Evolutionary conservation across 2,329 filamentous ascomycete genomes (phyloP), one percentile per base, ranked within the genome.

Genomic region (Trichoderma aggressivum): DNA sequence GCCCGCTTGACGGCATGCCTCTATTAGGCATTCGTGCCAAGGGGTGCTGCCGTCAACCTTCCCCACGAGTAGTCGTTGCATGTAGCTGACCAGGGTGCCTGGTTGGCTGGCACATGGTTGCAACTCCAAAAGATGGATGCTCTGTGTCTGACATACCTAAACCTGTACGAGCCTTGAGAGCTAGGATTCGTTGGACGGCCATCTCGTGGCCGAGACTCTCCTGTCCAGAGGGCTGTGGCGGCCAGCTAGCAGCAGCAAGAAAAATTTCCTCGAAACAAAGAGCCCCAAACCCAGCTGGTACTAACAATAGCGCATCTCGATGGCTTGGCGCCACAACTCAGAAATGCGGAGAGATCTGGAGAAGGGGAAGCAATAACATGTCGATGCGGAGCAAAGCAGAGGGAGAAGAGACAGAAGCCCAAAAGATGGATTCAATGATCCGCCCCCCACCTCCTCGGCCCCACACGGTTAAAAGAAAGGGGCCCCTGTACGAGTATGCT

Each of bases 311-410:
- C 26, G 66, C 36, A 50, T 50, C 34, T 60, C 39, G 43, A 70
- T 62, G 28, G 67, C 59, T 70, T 61, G 55, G 61, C 61, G 53
- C 36, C 32, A 55, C 56, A 63, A n/a, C 53, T 11, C 30, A 39
- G 55, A 66, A 71, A 71, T 71, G 69, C 61, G 69, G 69, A 71
- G 69, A 71, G 62, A 71, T 66, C 60, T 64, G 69, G 69, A 71
- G 69, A 60, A 32, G 43, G 43, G 14, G 7, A 55, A 55, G 18
- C 39, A n/a, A 43, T 43, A 21, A 39, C 56, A 50, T 60, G 26
- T 21, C 28, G 32, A n/a, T 14, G 55, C 36, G 53, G 64, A 43
- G 53, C 32, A 59, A 24, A 26, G 43, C 53, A 28, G 32, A 47
- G 58, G 53, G 8, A 58, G 21, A 59, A 58, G 34, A 24, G 21